These are phyloP conservation scores for Schizonepeta tenuifolia DNA, from an alignment of 257 asterid species.

Conservation along the genomic window DNA sequence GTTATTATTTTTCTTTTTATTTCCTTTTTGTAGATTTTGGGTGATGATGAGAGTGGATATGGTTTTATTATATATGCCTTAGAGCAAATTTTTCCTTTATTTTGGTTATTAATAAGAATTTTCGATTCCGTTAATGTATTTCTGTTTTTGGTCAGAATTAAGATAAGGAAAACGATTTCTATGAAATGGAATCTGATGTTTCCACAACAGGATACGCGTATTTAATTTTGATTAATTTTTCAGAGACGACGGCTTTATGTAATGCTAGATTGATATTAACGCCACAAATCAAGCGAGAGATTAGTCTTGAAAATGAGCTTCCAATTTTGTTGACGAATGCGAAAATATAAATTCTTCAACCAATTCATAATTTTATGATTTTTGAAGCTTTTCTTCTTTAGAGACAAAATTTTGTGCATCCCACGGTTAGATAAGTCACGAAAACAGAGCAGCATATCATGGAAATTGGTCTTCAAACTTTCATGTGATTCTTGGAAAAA, in stretches of 20 bases:
- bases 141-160: neutral
- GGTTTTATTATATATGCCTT: neutral
- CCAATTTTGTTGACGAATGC: too few relatives aligned
- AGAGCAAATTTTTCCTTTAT: neutral
- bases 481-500: neutral
- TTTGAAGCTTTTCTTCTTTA: too few relatives aligned
- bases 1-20: neutral
- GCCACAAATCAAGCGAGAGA: neutral
- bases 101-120: neutral
- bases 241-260: neutral
- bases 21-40: neutral
- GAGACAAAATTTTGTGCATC: neutral
- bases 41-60: neutral
- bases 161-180: neutral
- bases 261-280: neutral
- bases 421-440: neutral
- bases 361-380: too few relatives aligned
- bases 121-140: neutral
- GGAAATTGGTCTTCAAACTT: neutral
- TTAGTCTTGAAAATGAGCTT: too few relatives aligned
- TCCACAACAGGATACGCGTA: neutral
- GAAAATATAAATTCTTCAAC: too few relatives aligned
- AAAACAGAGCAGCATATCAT: neutral
- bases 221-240: neutral
- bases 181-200: slow-evolving; percentile 2